Conservation (phyloP, 495 filamentous ascomycete genomes). For the Penicillium parvum region DNA sequence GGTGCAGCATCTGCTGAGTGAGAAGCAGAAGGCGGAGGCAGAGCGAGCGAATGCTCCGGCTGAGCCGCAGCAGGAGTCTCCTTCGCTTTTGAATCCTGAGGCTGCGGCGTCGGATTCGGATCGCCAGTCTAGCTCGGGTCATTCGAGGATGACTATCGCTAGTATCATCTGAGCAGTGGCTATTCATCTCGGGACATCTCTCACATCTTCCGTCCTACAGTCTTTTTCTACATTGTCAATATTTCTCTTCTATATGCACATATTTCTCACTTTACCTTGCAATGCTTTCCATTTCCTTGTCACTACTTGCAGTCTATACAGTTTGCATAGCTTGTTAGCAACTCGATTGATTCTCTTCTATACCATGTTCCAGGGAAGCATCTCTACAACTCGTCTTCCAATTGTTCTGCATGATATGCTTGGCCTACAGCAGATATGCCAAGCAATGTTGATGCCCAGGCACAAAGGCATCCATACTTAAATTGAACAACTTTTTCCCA, state of each 20-base stretch:
- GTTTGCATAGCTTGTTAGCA: too few species aligned
- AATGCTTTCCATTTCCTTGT: too few species aligned
- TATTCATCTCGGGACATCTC: not conserved
- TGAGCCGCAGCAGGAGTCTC: conserved; percentile 21
- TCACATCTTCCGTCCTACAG: not conserved
- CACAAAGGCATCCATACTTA: too few species aligned
- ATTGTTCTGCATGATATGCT: too few species aligned
- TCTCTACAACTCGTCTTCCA: too few species aligned
- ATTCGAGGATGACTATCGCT: conserved; percentile 70
- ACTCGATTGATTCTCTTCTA: too few species aligned
- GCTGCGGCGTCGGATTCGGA: conserved; percentile 37
- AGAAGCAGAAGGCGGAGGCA: conserved; percentile 31
- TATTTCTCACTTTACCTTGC: too few species aligned
- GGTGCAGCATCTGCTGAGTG: conserved; percentile 42
- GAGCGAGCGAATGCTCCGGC: conserved; percentile 3
- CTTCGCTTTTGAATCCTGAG: conserved; percentile 31
- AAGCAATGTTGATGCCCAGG: too few species aligned
- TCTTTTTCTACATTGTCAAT: not conserved
- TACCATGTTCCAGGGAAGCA: too few species aligned
- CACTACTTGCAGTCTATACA: too few species aligned
- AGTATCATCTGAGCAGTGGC: conserved; percentile 58
- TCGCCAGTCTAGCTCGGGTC: conserved; percentile 30
- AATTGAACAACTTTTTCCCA: too few species aligned
- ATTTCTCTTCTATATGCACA: not conserved
- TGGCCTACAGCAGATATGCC: too few species aligned